phyloP scores from a whole-genome alignment of 2,329 filamentous ascomycete species.

The Phyllosticta citribraziliensis region DNA sequence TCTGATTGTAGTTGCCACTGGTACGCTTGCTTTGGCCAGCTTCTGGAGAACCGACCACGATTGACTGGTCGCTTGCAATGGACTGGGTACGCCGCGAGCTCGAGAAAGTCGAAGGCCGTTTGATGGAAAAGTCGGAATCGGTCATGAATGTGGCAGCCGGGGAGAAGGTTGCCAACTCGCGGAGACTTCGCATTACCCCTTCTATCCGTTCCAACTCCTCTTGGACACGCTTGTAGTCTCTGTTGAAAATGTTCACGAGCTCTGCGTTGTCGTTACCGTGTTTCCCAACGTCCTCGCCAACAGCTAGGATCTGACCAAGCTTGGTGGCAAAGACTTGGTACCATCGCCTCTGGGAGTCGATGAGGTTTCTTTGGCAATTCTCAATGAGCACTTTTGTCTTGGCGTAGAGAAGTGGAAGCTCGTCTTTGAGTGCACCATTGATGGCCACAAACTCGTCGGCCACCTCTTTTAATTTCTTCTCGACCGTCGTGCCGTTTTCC shows the following conservation, averaged over 20 bases:
- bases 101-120: constrained; percentile 29
- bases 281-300: constrained; percentile 30
- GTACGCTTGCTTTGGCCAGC: constrained; percentile 1
- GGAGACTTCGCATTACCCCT: constrained; percentile 66
- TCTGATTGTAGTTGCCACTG: constrained; percentile 9
- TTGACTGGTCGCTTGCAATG: constrained; percentile 28
- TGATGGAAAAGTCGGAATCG: constrained; percentile 26
- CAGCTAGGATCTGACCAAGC: constrained; percentile 44
- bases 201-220: constrained; percentile 56
- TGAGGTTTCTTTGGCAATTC: constrained; percentile 71
- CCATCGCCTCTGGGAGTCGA: constrained; percentile 78
- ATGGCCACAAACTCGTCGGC: constrained; percentile 85
- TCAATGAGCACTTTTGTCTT: constrained; percentile 78
- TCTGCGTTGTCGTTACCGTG: constrained; percentile 57
- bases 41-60: constrained; percentile 5
- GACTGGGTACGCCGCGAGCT: constrained; percentile 34
- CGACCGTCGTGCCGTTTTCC: constrained; percentile 72
- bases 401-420: constrained; percentile 73
- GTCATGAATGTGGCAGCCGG: constrained; percentile 35
- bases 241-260: constrained; percentile 67
- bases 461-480: constrained; percentile 73
- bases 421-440: constrained; percentile 87
- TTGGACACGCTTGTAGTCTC: constrained; percentile 69
- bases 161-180: constrained; percentile 57
- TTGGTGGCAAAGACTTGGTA: constrained; percentile 61